Evolutionary conservation across 1,284 basidiomycete species (phyloP).

Genomic region (Trichosporon sp.): DNA sequence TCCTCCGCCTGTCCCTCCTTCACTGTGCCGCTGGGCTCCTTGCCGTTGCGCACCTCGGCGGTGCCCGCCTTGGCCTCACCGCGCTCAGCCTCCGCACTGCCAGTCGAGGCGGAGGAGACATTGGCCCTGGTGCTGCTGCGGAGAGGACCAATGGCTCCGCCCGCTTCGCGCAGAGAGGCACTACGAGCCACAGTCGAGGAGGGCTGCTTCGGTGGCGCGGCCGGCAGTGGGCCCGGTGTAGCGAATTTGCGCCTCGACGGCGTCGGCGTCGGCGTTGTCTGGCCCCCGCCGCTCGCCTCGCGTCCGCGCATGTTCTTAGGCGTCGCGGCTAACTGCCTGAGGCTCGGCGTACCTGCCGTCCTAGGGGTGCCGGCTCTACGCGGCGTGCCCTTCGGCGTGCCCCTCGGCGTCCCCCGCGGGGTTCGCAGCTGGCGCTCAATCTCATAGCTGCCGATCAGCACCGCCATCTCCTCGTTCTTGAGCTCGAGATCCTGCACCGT

Average conservation of each 20-base stretch:
- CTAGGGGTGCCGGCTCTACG: background rate
- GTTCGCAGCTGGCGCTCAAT: constrained; percentile 9
- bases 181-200: background rate
- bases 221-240: background rate
- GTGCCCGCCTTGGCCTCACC: too few species aligned
- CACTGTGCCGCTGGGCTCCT: too few species aligned
- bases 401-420: background rate
- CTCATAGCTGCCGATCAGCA: constrained; percentile 7
- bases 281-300: background rate
- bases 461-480: background rate
- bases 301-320: background rate
- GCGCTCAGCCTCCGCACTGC: background rate
- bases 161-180: background rate
- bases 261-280: background rate
- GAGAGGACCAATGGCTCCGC: background rate
- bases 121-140: background rate
- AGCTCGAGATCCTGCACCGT: background rate
- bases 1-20: background rate
- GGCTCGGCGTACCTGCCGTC: background rate
- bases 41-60: too few species aligned
- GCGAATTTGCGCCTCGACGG: background rate
- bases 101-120: background rate
- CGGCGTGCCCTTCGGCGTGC: background rate
- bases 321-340: background rate
- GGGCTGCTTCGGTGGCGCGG: background rate